These are phyloP conservation scores for Micractinium conductrix DNA, from an alignment of 139 green algal genomes.

Conservation along the genomic window DNA sequence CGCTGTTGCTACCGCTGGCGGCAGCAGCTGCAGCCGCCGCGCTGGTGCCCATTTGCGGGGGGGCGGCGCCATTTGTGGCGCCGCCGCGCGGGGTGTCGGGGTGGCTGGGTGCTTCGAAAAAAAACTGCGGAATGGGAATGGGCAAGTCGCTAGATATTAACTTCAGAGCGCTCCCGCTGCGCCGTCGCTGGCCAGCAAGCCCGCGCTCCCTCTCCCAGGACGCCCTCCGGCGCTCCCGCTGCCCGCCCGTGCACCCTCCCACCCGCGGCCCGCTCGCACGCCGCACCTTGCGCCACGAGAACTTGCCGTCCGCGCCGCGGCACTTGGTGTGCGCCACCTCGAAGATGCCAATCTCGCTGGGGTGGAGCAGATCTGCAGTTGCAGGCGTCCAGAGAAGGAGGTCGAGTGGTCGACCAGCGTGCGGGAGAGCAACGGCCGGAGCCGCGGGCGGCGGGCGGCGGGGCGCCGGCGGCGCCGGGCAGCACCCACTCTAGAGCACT, in stretches of 20 bases:
- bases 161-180: too few relatives aligned
- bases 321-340: constrained; percentile 27
- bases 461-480: neutral
- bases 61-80: neutral
- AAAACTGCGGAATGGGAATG: neutral
- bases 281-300: constrained; percentile 25
- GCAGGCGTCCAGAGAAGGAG: neutral
- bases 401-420: neutral
- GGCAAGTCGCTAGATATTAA: too few relatives aligned
- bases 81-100: neutral
- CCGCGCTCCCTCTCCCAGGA: too few relatives aligned
- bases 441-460: neutral
- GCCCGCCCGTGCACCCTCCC: too few relatives aligned
- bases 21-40: neutral
- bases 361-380: constrained; percentile 31
- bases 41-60: neutral
- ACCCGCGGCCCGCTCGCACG: too few relatives aligned
- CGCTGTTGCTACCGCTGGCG: neutral
- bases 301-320: constrained; percentile 12
- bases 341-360: constrained; percentile 34
- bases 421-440: neutral
- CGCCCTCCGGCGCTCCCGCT: too few relatives aligned
- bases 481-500: neutral
- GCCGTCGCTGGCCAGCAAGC: too few relatives aligned
- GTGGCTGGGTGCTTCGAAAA: constrained; percentile 12